Evolutionary conservation across 169 alveolate genomes (phyloP).

Genomic region (Plasmodium cynomolgi): DNA sequence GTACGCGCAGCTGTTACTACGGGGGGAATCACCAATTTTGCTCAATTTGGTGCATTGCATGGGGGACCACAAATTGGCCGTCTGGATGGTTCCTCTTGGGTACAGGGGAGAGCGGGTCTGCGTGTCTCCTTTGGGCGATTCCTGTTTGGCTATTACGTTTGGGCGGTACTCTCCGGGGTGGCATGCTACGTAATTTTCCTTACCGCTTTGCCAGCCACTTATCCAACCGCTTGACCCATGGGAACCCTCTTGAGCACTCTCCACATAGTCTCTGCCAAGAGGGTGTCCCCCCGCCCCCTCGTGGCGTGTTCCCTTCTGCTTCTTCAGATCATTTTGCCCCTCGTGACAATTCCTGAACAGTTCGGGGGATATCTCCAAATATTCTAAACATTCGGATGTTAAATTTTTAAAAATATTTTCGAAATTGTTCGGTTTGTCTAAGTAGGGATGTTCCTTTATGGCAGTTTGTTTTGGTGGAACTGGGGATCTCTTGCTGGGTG

Average conservation of each 20-base stretch:
- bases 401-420: constrained; percentile 60
- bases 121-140: background rate
- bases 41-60: background rate
- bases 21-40: background rate
- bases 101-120: background rate
- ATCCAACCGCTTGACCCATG: background rate
- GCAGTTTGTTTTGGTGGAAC: background rate
- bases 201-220: background rate
- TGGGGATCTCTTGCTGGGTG: background rate
- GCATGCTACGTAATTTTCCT: background rate
- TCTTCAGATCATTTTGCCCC: background rate
- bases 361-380: constrained; percentile 43
- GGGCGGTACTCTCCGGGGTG: background rate
- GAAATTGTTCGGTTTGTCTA: background rate
- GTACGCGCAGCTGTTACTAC: background rate
- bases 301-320: background rate
- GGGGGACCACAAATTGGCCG: background rate
- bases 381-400: constrained; percentile 55
- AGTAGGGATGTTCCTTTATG: background rate
- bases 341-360: background rate
- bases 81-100: background rate
- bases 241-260: background rate
- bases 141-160: background rate
- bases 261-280: background rate
- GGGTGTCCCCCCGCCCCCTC: background rate